Percentiles rank a stretch among this genome's conserved stretches.
Conservation (phyloP, 176 grass and related monocot species). For the Ananas comosus region DNA sequence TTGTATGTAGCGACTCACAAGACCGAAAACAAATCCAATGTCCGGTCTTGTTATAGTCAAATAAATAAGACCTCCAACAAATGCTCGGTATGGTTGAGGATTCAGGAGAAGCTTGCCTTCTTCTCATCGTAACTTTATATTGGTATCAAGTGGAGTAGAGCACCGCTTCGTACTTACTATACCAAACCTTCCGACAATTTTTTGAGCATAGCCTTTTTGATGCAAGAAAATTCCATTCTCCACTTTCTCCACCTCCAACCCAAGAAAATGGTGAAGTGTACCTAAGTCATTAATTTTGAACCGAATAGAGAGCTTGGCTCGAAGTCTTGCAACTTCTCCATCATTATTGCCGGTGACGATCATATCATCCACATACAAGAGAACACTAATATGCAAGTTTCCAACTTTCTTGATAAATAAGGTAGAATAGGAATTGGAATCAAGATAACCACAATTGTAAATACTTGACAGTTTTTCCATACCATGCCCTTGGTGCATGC, state of each 20-base stretch:
- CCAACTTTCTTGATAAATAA: constrained; percentile 2
- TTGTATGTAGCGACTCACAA: constrained; percentile 1
- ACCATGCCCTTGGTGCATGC: not conserved
- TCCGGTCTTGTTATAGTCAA: constrained; percentile 6
- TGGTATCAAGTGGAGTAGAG: constrained; percentile 7
- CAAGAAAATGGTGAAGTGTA: too few species aligned
- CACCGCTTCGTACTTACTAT: not conserved
- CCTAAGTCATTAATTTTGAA: too few species aligned
- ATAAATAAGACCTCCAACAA: constrained; percentile 10
- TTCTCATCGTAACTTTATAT: not conserved
- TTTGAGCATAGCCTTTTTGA: not conserved
- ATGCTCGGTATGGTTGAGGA: not conserved
- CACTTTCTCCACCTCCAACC: too few species aligned
- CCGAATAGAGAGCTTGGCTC: too few species aligned
- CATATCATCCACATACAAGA: not conserved
- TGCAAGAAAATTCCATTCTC: not conserved
- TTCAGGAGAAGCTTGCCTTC: not conserved
- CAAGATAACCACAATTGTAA: not conserved
- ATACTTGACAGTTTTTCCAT: not conserved
- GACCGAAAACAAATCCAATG: not conserved
- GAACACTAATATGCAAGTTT: not conserved
- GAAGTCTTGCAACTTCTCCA: not conserved
- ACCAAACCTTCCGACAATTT: not conserved
- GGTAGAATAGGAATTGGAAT: not conserved
- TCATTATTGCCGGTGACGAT: constrained; percentile 6